Evolutionary conservation across 192 early-diverging fungal species (phyloP).

Genomic region (Coemansia sp.): DNA sequence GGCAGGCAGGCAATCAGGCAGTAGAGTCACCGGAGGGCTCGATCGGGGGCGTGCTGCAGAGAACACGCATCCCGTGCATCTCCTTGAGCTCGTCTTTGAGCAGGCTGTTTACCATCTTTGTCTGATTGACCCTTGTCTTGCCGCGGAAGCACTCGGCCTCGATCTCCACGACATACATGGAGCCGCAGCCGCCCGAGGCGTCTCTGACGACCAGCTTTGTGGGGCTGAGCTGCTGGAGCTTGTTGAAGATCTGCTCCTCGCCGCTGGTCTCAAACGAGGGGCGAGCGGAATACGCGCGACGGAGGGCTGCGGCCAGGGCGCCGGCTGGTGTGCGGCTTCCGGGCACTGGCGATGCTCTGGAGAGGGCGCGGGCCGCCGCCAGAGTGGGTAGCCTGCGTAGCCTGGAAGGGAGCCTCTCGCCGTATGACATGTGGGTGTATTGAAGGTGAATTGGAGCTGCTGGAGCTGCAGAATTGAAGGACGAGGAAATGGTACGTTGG

Average conservation of each 20-base stretch:
- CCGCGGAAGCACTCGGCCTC: conserved; percentile 74
- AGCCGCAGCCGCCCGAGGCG: conserved; percentile 94
- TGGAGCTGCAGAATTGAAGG: too few relatives aligned
- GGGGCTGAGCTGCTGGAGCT: conserved; percentile 69
- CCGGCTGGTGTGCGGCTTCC: neutral
- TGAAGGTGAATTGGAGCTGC: too few relatives aligned
- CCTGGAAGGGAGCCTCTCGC: too few relatives aligned
- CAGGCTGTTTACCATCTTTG: conserved; percentile 81
- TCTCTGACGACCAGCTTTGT: conserved; percentile 71
- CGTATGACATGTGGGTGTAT: too few relatives aligned
- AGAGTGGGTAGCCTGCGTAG: too few relatives aligned
- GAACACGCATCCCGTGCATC: conserved; percentile 81
- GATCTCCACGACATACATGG: conserved; percentile 94
- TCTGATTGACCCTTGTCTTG: conserved; percentile 79
- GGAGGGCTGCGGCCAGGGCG: neutral
- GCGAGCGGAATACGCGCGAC: neutral
- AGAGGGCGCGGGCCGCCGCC: too few relatives aligned
- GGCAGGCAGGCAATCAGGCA: too few relatives aligned
- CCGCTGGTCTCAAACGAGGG: conserved; percentile 41
- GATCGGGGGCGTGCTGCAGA: conserved; percentile 39
- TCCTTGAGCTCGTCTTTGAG: conserved; percentile 87
- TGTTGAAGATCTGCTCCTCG: conserved; percentile 72
- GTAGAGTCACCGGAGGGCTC: too few relatives aligned
- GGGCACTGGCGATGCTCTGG: neutral
- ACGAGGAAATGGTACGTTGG: too few relatives aligned